phyloP scores from a whole-genome alignment of 768 basidiomycete genomes.

The Agrocybe pediades region DNA sequence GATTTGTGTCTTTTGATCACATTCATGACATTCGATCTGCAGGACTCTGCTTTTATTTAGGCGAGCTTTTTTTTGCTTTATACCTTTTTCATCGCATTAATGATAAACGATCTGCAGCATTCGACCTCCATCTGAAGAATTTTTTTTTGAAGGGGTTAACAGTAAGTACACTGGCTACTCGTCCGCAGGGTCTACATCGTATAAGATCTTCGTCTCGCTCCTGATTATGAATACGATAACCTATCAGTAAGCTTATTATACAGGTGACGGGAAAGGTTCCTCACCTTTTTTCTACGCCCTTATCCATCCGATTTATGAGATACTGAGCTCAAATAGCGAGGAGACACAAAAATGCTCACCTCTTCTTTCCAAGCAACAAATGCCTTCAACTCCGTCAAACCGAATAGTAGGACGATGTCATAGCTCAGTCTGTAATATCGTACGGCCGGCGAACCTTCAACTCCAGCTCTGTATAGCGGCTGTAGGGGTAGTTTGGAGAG shows the following conservation, averaged over 20 bases:
- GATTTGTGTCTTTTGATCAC: background rate
- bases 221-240: slow-evolving; percentile 12
- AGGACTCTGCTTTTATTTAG: too few relatives aligned
- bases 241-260: background rate
- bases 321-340: background rate
- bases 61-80: too few relatives aligned
- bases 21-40: background rate
- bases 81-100: too few relatives aligned
- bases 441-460: too few relatives aligned
- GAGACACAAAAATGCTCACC: slow-evolving; percentile 27
- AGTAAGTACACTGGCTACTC: too few relatives aligned
- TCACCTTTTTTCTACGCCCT: background rate
- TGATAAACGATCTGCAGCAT: too few relatives aligned
- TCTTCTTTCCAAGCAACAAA: slow-evolving; percentile 48
- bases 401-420: slow-evolving; percentile 45
- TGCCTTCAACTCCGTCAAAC: slow-evolving; percentile 49
- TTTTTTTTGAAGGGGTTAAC: too few relatives aligned
- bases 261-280: background rate
- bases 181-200: slow-evolving; percentile 28
- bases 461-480: background rate
- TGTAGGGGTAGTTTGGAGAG: background rate
- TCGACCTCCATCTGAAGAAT: too few relatives aligned
- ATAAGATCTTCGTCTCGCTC: slow-evolving; percentile 36
- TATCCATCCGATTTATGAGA: background rate
- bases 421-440: slow-evolving; percentile 22